Evolutionary conservation across 1,284 basidiomycete species (phyloP), one percentile per base, ranked within the genome.

Genomic region (Marasmius oreades): DNA sequence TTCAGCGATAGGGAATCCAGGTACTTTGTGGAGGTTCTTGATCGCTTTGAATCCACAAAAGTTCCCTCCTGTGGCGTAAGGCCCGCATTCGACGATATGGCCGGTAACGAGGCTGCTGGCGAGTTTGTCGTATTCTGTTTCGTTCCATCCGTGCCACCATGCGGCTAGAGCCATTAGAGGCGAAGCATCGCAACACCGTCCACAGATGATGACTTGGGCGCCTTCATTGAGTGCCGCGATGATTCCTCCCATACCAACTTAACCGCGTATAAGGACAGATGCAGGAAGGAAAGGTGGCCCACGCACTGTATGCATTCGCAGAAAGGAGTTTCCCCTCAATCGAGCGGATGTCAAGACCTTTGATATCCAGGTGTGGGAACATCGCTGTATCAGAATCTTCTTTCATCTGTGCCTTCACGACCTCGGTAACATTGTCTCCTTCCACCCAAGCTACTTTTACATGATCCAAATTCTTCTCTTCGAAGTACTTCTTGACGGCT

Each of bases 61-160:
- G 51, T 65, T 65, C 1, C 64, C 64, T 5, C 63, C 64, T 8
- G 63, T 65, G 20, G 59, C 57, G 37, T 65, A 65, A n/a, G 63
- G 55, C n/a, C 62, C 60, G 33, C 64, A 64, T 44, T 64, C 63
- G 24, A 61, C 63, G 18, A 64, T 58, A 52, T 66, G 63, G 14
- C 64, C 64, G 5, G 64, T 63, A 2, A 66, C 52, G 14, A 66
- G 57, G 33, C 61, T 60, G 20, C 57, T 55, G 11, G 64, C 63
- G 33, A 66, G 61, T 45, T 60, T 56, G 26, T 62, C 59, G 22
- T 63, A 61, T 8, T 62, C 57, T n/a, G 53, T 62, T 47, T 59
- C 58, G 39, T 57, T 54, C 64, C 64, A 66, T 20, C 55, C 59
- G 31, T 66, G 63, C 63, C 63, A 66, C 58, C 64, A 66, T 2